Evolutionary conservation across 2,329 filamentous ascomycete genomes (phyloP), one percentile per base, ranked within the genome.

Genomic region (Talaromyces amestolkiae): DNA sequence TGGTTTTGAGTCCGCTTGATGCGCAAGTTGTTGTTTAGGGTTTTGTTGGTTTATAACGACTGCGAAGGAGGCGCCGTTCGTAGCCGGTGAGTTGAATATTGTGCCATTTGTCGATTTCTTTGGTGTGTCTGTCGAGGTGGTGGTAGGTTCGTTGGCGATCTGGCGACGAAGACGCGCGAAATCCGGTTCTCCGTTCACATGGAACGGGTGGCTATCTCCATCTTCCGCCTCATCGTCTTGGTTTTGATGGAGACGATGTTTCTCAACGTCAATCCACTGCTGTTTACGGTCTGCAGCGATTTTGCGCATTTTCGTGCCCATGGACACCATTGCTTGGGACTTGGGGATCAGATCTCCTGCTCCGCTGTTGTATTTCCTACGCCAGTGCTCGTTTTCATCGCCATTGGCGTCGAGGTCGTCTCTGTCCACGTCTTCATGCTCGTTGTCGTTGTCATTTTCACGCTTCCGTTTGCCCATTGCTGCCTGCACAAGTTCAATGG

Each of bases 291-390:
- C 74, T 43, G 78, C 78, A 54, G 75, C 76, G 68, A 81, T 81
- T 70, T 80, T 83, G 66, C 82, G 79, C 67, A 85, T 76, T 70
- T 83, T 84, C 7, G 76, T 77, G 41, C 81, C 80, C 51, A 82
- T 73, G 39, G 76, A 78, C 51, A 83, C 73, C 24, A 73, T 72
- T 15, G 79, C 78, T 64, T 84, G 78, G 4, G 74, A 73, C n/a
- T 78, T 73, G 2, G 80, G 76, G 11, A 86, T 81, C 39, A 76
- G 77, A 69, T 84, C 82, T 68, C 87, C 87, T 1, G 86, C 86
- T 65, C 87, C 87, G 59, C 79, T 84, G 71, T 81, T 83, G 54
- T 76, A 71, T 67, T 79, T 79, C 72, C 77, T 73, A 56, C 74
- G 69, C 47, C 87, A 71, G 72, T 84, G 59, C 17, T 58, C 49